phyloP scores from a whole-genome alignment of 495 filamentous ascomycete genomes.

The Xylaria venustula region DNA sequence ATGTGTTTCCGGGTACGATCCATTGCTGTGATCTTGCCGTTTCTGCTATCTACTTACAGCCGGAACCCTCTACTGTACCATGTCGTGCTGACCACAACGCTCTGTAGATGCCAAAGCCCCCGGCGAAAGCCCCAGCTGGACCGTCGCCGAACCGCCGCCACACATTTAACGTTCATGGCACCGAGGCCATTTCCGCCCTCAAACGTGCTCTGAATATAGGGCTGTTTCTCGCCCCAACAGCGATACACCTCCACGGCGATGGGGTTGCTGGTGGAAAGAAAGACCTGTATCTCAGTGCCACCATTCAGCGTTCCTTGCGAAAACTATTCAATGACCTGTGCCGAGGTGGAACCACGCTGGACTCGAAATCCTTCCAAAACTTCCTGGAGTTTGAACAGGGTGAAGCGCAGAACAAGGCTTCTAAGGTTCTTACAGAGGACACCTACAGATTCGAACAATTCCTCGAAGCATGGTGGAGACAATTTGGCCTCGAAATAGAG shows the following conservation, averaged over 20 bases:
- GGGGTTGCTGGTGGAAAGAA: not conserved
- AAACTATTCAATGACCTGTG: constrained; percentile 34
- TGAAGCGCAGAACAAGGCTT: constrained; percentile 17
- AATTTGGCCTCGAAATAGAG: constrained; percentile 34
- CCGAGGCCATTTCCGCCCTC: constrained; percentile 28
- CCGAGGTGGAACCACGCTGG: constrained; percentile 24
- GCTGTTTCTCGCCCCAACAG: constrained; percentile 24
- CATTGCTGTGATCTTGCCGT: not conserved
- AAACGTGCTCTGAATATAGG: constrained; percentile 30
- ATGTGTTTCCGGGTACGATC: constrained; percentile 10
- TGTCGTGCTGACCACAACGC: not conserved
- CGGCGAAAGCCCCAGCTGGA: constrained; percentile 7
- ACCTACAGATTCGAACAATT: constrained; percentile 42
- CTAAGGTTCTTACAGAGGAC: constrained; percentile 24
- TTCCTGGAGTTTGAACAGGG: constrained; percentile 42
- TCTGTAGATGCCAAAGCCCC: constrained; percentile 20
- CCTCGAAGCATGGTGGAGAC: constrained; percentile 38
- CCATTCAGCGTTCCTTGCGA: constrained; percentile 34
- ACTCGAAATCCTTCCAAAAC: constrained; percentile 30
- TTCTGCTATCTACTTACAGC: not conserved
- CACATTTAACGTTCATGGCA: constrained; percentile 26
- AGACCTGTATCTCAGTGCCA: constrained; percentile 29
- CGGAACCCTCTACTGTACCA: not conserved
- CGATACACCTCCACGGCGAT: constrained; percentile 22
- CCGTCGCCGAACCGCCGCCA: constrained; percentile 20